These are phyloP conservation scores for Russula compacta DNA, from an alignment of 768 basidiomycete genomes.

Conservation along the genomic window DNA sequence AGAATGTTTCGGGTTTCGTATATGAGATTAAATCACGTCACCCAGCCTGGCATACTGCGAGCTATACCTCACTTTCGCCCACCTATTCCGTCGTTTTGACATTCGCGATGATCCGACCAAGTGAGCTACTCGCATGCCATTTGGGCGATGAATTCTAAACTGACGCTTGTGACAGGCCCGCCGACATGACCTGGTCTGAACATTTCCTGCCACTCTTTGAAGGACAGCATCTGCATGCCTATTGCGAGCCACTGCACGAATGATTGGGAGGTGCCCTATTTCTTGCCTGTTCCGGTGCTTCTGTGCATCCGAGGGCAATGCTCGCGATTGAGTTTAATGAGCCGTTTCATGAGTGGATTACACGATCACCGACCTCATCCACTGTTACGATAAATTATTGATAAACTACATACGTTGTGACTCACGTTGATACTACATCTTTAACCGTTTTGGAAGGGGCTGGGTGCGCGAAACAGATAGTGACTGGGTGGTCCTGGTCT, in stretches of 20 bases:
- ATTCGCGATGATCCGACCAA: conserved; percentile 9
- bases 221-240: conserved; percentile 10
- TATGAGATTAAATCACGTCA: neutral
- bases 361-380: neutral
- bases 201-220: conserved; percentile 4
- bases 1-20: neutral
- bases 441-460: too few relatives aligned
- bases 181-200: conserved; percentile 6
- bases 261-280: neutral
- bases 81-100: conserved; percentile 21
- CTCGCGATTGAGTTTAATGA: neutral
- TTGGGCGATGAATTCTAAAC: neutral
- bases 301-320: neutral
- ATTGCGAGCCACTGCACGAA: conserved; percentile 2
- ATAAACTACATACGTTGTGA: neutral
- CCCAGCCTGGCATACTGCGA: conserved; percentile 19
- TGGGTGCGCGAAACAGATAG: too few relatives aligned
- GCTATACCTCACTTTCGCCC: conserved; percentile 18
- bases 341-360: neutral
- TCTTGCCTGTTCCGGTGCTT: neutral
- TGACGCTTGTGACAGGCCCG: neutral
- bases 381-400: neutral
- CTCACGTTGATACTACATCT: too few relatives aligned
- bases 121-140: neutral
- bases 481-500: too few relatives aligned